Percentiles rank a stretch among this genome's conserved stretches.
Evolutionary conservation across 164 flowering plant species (phyloP).

Genomic region (Platanus orientalis): DNA sequence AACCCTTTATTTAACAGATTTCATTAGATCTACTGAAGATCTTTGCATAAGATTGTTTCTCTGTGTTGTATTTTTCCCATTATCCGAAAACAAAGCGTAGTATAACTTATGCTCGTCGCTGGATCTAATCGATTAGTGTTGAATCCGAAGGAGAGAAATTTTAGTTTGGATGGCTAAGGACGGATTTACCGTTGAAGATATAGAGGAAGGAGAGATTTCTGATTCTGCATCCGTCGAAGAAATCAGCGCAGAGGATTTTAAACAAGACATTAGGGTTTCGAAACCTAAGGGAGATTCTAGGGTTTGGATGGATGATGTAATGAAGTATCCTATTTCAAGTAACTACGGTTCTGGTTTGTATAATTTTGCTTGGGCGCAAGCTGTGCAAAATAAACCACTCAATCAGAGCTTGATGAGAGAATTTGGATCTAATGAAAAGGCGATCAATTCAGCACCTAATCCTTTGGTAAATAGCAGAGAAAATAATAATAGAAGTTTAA

Average conservation of each 20-base stretch:
- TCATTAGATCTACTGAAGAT: constrained; percentile 11
- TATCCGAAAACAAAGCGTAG: background rate
- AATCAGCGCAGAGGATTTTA: constrained; percentile 51
- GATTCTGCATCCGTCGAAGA: constrained; percentile 64
- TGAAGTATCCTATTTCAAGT: constrained; percentile 31
- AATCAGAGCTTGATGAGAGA: constrained; percentile 41
- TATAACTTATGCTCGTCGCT: constrained; percentile 19
- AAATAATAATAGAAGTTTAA: constrained; percentile 9
- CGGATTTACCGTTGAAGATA: constrained; percentile 29
- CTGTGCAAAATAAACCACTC: constrained; percentile 79
- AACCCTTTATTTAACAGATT: too few relatives aligned
- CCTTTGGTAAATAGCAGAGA: constrained; percentile 12
- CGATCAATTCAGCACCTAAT: constrained; percentile 21
- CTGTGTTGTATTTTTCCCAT: too few relatives aligned
- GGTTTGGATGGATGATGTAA: constrained; percentile 66
- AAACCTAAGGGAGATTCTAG: constrained; percentile 26
- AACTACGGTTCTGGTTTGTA: constrained; percentile 48
- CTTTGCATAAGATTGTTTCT: too few relatives aligned
- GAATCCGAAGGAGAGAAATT: constrained; percentile 22
- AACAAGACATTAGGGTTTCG: constrained; percentile 26
- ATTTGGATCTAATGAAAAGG: constrained; percentile 23
- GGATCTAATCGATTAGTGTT: constrained; percentile 21
- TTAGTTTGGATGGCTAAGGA: constrained; percentile 30
- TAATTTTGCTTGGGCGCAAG: constrained; percentile 91
- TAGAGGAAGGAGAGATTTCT: constrained; percentile 79